Evolutionary conservation across 106 monocot species (phyloP).

Genomic region (Dioscorea dumetorum): DNA sequence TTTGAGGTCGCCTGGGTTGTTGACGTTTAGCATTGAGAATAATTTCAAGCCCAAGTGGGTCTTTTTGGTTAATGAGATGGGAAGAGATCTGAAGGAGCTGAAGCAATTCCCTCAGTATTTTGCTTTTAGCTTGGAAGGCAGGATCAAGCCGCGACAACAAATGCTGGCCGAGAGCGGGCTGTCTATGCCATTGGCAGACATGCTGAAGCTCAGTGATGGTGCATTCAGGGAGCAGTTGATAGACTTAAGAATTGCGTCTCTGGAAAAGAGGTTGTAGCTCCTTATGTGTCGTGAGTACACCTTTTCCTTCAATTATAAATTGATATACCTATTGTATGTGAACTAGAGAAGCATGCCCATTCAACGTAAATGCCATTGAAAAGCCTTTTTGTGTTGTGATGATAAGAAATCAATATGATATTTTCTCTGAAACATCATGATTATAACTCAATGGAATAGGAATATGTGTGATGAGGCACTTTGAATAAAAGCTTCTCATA

Average conservation of each 20-base stretch:
- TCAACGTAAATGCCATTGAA: too few species aligned
- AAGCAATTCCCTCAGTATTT: slow-evolving; percentile 75
- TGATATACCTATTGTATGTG: too few species aligned
- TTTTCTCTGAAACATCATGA: too few species aligned
- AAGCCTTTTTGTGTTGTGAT: too few species aligned
- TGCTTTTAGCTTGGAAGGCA: slow-evolving; percentile 56
- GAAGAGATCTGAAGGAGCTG: slow-evolving; percentile 41
- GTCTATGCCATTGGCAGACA: slow-evolving; percentile 26
- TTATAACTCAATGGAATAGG: too few species aligned
- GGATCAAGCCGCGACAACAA: slow-evolving; percentile 55
- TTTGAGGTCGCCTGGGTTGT: slow-evolving; percentile 37
- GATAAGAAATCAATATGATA: too few species aligned
- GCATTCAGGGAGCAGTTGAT: slow-evolving; percentile 38
- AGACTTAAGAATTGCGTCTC: slow-evolving; percentile 21
- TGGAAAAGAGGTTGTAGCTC: slow-evolving; percentile 2
- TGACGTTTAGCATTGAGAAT: slow-evolving; percentile 52
- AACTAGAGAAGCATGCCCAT: too few species aligned
- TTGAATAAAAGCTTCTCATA: too few species aligned
- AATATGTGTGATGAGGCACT: too few species aligned
- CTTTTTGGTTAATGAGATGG: slow-evolving; percentile 49
- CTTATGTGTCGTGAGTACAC: neutral
- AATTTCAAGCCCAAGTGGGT: slow-evolving; percentile 68
- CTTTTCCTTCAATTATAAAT: too few species aligned
- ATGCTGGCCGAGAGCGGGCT: slow-evolving; percentile 39
- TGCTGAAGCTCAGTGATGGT: slow-evolving; percentile 53